Evolutionary conservation across 495 filamentous ascomycete species (phyloP).

Genomic region (Viridothelium virens): DNA sequence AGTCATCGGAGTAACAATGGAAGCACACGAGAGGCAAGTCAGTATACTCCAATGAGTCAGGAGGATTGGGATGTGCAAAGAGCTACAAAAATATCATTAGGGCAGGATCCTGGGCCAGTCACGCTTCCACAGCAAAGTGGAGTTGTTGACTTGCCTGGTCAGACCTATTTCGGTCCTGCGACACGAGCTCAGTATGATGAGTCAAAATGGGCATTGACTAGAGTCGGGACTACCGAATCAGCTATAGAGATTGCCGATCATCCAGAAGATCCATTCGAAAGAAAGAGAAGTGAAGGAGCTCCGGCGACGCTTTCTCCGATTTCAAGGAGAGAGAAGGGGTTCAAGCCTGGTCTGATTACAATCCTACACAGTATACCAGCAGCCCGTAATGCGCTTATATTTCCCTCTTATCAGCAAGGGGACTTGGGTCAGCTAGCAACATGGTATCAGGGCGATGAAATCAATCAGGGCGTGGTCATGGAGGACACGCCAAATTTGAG

Average conservation of each 20-base stretch:
- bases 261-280: conserved; percentile 18
- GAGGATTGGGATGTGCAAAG: conserved; percentile 19
- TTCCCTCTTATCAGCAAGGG: conserved; percentile 8
- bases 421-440: conserved; percentile 23
- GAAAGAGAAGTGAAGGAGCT: conserved; percentile 22
- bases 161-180: conserved; percentile 21
- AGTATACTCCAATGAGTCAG: conserved; percentile 15
- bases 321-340: not conserved
- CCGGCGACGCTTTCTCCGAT: not conserved
- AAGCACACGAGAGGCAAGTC: not conserved
- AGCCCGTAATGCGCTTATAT: conserved; percentile 24
- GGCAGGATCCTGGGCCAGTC: conserved; percentile 1
- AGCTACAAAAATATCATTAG: conserved; percentile 14
- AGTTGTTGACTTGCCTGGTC: not conserved
- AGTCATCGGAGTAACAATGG: not conserved
- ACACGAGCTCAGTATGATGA: conserved; percentile 20
- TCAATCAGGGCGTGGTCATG: not conserved
- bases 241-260: conserved; percentile 13
- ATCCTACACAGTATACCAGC: conserved; percentile 22
- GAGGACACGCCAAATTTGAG: not conserved
- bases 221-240: conserved; percentile 17
- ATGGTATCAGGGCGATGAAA: conserved; percentile 17
- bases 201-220: conserved; percentile 19
- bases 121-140: conserved; percentile 17
- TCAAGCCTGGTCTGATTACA: conserved; percentile 24